Evolutionary conservation across 495 filamentous ascomycete genomes (phyloP), one percentile per base, ranked within the genome.

Genomic region (Penicillium salamii): DNA sequence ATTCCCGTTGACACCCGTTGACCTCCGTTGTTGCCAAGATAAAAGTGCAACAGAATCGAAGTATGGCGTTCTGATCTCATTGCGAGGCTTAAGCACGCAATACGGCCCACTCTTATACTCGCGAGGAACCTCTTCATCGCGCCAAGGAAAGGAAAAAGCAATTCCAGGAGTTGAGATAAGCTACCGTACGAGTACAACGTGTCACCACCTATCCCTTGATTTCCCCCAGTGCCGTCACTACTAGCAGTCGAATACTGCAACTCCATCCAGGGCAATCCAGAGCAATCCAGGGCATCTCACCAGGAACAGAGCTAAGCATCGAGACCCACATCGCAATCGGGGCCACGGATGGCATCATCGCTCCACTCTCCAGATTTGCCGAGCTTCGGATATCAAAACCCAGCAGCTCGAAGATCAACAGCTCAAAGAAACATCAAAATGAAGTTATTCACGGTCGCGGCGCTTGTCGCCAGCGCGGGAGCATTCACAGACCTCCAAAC

Each of bases 331-430:
- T 49, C 48, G 55, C 45, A 44, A 58, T 58, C 15, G 5, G 1
- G 11, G 9, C 39, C 42, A 45, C 17, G 19, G 34, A 61, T 66
- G 52, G 59, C 59, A 63, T 63, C 59, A 63, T 65, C 26, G 18
- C n/a, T 35, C 46, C 33, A 38, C 35, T 29, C 39, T 41, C 21
- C 48, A 51, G 17, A 21, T 54, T 50, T 50, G 45, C 46, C 52
- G 46, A 55, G 34, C 20, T 28, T 4, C 12, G 15, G n/a, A n/a
- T 56, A 20, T 37, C 1, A 6, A 21, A 3, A 26, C 23, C 23
- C 23, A 26, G 8, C 23, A 26, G 23, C 23, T 26, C 23, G 4
- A 37, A n/a, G n/a, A n/a, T n/a, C n/a, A n/a, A n/a, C n/a, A n/a
- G n/a, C n/a, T n/a, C n/a, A n/a, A n/a, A n/a, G n/a, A n/a, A n/a